These are phyloP conservation scores for Cupressus sempervirens DNA, from an alignment of 75 land plant species.

Conservation along the genomic window DNA sequence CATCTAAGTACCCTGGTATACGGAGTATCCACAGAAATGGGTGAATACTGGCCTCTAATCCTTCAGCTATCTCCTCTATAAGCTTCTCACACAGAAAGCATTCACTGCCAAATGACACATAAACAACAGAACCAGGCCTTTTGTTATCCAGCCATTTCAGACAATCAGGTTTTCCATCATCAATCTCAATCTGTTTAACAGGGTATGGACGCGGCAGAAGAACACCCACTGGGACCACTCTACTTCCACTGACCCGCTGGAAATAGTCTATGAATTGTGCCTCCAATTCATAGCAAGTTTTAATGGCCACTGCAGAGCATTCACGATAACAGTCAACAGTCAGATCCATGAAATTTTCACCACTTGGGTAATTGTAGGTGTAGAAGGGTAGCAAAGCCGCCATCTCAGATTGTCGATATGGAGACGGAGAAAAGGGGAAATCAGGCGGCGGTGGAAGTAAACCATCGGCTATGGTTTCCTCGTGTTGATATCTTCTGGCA, in stretches of 20 bases:
- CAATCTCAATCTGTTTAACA: not conserved
- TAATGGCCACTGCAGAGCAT: not conserved
- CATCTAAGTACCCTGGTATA: not conserved
- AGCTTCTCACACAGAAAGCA: slow-evolving; percentile 8
- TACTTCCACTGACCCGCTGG: not conserved
- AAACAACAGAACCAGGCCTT: slow-evolving; percentile 15
- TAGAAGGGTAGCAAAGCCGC: not conserved
- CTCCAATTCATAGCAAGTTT: not conserved
- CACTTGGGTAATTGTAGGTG: not conserved
- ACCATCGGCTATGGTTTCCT: not conserved
- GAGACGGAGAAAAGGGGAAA: not conserved
- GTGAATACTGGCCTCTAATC: slow-evolving; percentile 16
- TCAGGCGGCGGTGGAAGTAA: not conserved
- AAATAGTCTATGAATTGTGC: not conserved
- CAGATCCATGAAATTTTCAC: not conserved
- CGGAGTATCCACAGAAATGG: slow-evolving; percentile 28
- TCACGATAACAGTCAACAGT: not conserved
- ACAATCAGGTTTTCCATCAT: not conserved
- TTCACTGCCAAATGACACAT: slow-evolving; percentile 25
- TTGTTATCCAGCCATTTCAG: slow-evolving; percentile 18
- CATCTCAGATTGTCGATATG: not conserved
- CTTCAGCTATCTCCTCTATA: slow-evolving; percentile 19
- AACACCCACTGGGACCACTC: not conserved
- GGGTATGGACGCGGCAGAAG: not conserved
- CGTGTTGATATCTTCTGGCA: not conserved